Percentiles rank a stretch among this genome's conserved stretches.
phyloP scores from a whole-genome alignment of 2,329 filamentous ascomycete genomes.

The Aspergillus intermedius region DNA sequence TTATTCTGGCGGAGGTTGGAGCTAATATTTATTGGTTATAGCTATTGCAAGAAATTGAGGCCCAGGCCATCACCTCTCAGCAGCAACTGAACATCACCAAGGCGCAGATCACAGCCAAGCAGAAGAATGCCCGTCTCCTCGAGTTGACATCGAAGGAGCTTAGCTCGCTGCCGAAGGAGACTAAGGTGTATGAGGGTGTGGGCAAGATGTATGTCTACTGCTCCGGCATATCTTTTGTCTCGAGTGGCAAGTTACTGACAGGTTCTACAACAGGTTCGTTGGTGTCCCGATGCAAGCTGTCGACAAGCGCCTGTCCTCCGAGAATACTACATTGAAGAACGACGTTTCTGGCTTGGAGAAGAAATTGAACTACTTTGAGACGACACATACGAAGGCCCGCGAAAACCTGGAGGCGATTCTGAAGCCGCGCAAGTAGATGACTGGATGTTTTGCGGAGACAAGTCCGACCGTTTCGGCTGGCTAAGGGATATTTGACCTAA shows the following conservation, averaged over 20 bases:
- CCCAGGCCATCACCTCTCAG: constrained; percentile 77
- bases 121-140: constrained; percentile 80
- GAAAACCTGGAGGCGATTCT: constrained; percentile 88
- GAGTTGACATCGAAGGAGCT: constrained; percentile 83
- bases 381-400: constrained; percentile 88
- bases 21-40: constrained; percentile 31
- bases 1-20: background rate
- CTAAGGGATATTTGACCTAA: background rate
- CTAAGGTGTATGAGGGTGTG: constrained; percentile 85
- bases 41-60: constrained; percentile 91
- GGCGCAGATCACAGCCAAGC: constrained; percentile 75
- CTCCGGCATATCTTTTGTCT: no score
- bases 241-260: background rate
- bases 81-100: constrained; percentile 86
- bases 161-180: constrained; percentile 64
- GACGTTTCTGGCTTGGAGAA: constrained; percentile 80
- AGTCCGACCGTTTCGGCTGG: background rate
- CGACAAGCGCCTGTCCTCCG: constrained; percentile 66
- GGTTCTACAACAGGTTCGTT: constrained; percentile 64
- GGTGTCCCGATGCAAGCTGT: constrained; percentile 66
- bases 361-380: constrained; percentile 87
- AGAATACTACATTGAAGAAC: constrained; percentile 66
- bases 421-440: constrained; percentile 42
- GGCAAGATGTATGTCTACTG: constrained; percentile 76
- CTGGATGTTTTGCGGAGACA: background rate